phyloP scores from a whole-genome alignment of 2,329 filamentous ascomycete species.

The Fusarium veterinarium region DNA sequence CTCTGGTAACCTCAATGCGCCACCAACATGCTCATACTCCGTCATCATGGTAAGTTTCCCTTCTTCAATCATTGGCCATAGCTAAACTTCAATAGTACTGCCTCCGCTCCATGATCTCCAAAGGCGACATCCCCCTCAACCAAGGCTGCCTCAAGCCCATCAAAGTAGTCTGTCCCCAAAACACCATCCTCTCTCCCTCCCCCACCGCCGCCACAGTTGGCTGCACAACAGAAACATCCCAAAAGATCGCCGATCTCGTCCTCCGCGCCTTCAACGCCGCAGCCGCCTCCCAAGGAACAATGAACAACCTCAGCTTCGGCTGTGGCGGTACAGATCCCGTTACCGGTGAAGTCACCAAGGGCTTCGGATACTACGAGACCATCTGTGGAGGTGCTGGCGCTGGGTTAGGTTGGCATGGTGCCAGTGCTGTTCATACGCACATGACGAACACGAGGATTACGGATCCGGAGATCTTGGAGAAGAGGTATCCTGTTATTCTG shows the following conservation, averaged over 20 bases:
- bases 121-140: constrained; percentile 49
- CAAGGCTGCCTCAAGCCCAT: constrained; percentile 62
- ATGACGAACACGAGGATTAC: constrained; percentile 55
- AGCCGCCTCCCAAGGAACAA: constrained; percentile 81
- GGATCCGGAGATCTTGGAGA: constrained; percentile 52
- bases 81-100: constrained; percentile 40
- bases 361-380: constrained; percentile 53
- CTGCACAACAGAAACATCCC: constrained; percentile 49
- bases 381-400: constrained; percentile 50
- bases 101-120: constrained; percentile 48
- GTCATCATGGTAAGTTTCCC: constrained; percentile 43
- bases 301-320: constrained; percentile 84
- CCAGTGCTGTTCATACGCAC: constrained; percentile 49
- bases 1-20: constrained; percentile 47
- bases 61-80: accelerated
- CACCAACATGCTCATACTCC: constrained; percentile 46
- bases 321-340: constrained; percentile 61
- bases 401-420: constrained; percentile 45
- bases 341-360: constrained; percentile 42
- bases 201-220: constrained; percentile 50
- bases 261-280: constrained; percentile 80
- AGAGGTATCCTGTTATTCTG: constrained; percentile 49
- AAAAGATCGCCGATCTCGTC: constrained; percentile 70
- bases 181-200: constrained; percentile 50
- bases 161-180: constrained; percentile 43